Conservation (phyloP, 2,329 filamentous ascomycete genomes). For the Dothidotthia symphoricarpi region DNA sequence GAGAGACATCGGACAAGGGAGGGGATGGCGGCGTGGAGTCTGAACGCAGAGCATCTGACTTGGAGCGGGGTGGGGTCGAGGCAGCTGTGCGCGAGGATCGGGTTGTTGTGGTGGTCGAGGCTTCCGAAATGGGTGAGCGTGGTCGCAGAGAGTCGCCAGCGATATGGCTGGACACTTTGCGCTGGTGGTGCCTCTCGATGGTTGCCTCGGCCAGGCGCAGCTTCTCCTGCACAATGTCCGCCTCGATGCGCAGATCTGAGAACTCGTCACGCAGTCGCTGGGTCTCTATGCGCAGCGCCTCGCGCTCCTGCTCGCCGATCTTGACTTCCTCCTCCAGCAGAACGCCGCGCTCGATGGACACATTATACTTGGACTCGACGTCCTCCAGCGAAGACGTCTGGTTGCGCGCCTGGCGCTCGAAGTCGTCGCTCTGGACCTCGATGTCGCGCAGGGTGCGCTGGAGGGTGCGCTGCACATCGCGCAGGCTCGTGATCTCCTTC, state of each 20-base stretch:
- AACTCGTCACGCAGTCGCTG: constrained; percentile 89
- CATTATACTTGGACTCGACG: constrained; percentile 94
- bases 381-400: constrained; percentile 95
- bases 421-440: constrained; percentile 97
- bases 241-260: constrained; percentile 89
- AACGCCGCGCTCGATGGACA: constrained; percentile 85
- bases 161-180: constrained; percentile 52
- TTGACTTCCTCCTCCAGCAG: constrained; percentile 95
- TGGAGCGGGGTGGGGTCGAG: constrained; percentile 73
- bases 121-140: constrained; percentile 71
- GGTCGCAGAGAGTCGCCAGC: constrained; percentile 50
- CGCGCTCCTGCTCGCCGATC: constrained; percentile 86
- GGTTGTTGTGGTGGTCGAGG: constrained; percentile 75
- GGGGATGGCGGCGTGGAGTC: constrained; percentile 87
- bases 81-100: constrained; percentile 88
- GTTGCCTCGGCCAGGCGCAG: constrained; percentile 66
- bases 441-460: constrained; percentile 87
- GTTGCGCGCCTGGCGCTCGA: constrained; percentile 92
- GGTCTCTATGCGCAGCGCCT: constrained; percentile 81
- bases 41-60: constrained; percentile 61
- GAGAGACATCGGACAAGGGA: constrained; percentile 83
- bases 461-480: constrained; percentile 77
- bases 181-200: constrained; percentile 50
- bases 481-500: constrained; percentile 90
- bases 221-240: constrained; percentile 92